These are phyloP conservation scores for Fusarium sp. DNA, from an alignment of 2,329 filamentous ascomycete genomes.

Conservation along the genomic window DNA sequence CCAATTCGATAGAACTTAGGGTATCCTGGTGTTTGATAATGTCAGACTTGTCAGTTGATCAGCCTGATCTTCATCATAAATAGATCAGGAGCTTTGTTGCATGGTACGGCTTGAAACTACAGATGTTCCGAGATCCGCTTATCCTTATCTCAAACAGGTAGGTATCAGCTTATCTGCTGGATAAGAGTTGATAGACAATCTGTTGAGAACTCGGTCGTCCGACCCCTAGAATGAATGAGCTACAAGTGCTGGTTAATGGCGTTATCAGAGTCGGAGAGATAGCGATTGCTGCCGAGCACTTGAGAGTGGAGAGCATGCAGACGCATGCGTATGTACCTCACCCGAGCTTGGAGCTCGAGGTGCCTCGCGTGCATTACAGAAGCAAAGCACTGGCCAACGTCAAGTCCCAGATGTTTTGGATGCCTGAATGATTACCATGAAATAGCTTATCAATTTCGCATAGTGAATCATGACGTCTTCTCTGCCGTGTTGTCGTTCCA, in stretches of 20 bases:
- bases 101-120: slow-evolving; percentile 9
- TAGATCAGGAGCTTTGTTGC: slow-evolving; percentile 10
- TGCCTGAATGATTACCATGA: neutral
- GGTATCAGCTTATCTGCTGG: slow-evolving; percentile 15
- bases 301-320: slow-evolving; percentile 28
- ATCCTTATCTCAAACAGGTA: slow-evolving; percentile 14
- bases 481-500: slow-evolving; percentile 28
- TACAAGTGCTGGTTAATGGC: slow-evolving; percentile 40
- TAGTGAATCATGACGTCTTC: slow-evolving; percentile 39
- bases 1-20: neutral
- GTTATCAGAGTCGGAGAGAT: slow-evolving; percentile 45
- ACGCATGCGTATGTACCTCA: slow-evolving; percentile 26
- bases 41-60: neutral
- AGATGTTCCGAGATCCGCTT: slow-evolving; percentile 21
- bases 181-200: slow-evolving; percentile 16
- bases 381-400: slow-evolving; percentile 18
- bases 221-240: slow-evolving; percentile 37
- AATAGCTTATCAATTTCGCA: slow-evolving; percentile 16
- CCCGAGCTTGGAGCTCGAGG: slow-evolving; percentile 25
- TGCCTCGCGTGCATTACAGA: slow-evolving; percentile 23
- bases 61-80: neutral
- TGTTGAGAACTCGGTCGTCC: slow-evolving; percentile 15
- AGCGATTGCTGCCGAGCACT: slow-evolving; percentile 34
- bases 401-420: slow-evolving; percentile 2
- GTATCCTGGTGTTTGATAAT: neutral